Base-by-base conservation (phyloP, 129 eudicot species). In the Centaurea solstitialis region DNA sequence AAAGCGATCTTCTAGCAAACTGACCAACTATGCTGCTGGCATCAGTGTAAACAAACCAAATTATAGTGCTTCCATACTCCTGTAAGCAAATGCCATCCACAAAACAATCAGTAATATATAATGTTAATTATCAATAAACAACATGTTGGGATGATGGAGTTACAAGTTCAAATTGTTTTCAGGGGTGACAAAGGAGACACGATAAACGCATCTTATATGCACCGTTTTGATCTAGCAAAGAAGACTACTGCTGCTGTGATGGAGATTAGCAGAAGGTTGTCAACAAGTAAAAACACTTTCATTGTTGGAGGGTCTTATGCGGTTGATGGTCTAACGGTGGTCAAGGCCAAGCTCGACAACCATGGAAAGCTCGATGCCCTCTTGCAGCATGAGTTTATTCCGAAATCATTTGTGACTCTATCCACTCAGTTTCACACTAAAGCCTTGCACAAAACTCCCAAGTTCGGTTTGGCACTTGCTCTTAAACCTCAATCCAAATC, bases 161-260 rank as follows among this genome's bases (percentile, higher is more conserved):
- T 21, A 38, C 35, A n/a, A 26, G 30, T 26, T 26, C 2, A 2
- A 35, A 62, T 59, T 53, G 50, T 66, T 57, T 20, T 33, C 73
- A 93, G 98, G 91, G 98, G 94, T 12, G 98, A 93, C 77, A 92
- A 90, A 86, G 98, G 95, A 67, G 98, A 93, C 88, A 83, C 92
- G 3, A 89, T 93, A 69, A 93, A 82, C 81, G 96, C 89, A 37
- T 89, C 98, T 13, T 93, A 93, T 75, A 78, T 93, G 38, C 93
- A 93, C 82, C 86, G 86, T 72, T 30, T 90, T 57, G 98, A 93
- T 79, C 80, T 75, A 10, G 81, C 68, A 72, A 89, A 87, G 86
- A 93, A 62, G 91, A 90, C 85, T 69, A 90, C 85, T 69, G 93
- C 88, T 70, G 96, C 91, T 71, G 96, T 89, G 21, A 96, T 89